Evolutionary conservation across 2,329 filamentous ascomycete species (phyloP).

Genomic region (Ramularia endophylla): DNA sequence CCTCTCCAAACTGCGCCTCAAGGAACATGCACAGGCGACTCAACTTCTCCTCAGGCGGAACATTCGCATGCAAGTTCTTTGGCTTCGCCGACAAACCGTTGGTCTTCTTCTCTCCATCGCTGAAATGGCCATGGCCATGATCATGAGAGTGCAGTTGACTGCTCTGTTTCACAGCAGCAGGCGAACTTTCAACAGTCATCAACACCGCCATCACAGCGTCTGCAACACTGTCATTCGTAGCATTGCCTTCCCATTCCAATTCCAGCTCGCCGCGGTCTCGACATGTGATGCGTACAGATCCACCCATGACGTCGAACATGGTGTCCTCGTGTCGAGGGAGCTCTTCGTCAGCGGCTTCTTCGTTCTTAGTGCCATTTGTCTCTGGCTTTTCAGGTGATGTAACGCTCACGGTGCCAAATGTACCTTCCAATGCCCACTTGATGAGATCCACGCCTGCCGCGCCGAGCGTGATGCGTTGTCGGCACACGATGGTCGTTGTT

Average conservation of each 20-base stretch:
- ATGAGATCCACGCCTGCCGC: conserved; percentile 88
- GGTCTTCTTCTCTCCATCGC: conserved; percentile 7
- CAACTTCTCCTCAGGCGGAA: conserved; percentile 69
- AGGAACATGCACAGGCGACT: conserved; percentile 90
- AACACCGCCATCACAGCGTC: conserved; percentile 93
- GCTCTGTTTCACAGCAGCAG: conserved; percentile 86
- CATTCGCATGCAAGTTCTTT: conserved; percentile 67
- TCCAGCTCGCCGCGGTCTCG: conserved; percentile 66
- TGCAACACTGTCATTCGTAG: conserved; percentile 96
- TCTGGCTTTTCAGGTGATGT: conserved; percentile 18
- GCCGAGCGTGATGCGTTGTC: conserved; percentile 79
- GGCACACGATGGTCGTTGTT: conserved; percentile 89
- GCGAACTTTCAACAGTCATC: conserved; percentile 86
- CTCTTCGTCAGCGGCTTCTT: conserved; percentile 61
- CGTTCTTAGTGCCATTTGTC: conserved; percentile 17
- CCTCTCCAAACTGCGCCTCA: conserved; percentile 87
- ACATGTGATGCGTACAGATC: conserved; percentile 67
- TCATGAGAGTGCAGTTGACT: conserved; percentile 44
- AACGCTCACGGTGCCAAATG: conserved; percentile 71
- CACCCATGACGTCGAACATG: conserved; percentile 73
- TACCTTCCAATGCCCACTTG: conserved; percentile 88
- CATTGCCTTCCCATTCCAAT: conserved; percentile 95
- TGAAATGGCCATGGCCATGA: conserved; percentile 21
- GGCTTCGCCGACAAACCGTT: conserved; percentile 23
- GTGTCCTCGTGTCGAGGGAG: conserved; percentile 46